These are phyloP conservation scores for Malus hybrid DNA, from an alignment of 331 rosid species.

Conservation along the genomic window DNA sequence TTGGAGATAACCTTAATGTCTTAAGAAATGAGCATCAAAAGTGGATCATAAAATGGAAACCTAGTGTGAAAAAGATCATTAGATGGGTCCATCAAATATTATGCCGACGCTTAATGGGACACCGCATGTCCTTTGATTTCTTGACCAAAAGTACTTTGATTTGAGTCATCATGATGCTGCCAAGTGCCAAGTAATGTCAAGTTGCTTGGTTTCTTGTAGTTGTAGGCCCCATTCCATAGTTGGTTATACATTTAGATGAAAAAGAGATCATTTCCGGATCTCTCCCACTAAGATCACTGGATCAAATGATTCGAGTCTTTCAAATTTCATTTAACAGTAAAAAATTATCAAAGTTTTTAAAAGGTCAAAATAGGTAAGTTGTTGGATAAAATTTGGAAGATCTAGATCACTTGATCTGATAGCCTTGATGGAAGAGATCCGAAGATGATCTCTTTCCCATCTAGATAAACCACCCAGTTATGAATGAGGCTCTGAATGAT, in stretches of 20 bases:
- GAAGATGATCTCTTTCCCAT: no score
- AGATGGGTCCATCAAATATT: not conserved
- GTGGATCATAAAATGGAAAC: not conserved
- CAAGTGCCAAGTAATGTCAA: not conserved
- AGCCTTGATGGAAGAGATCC: fast-evolving
- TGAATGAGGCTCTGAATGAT: not conserved
- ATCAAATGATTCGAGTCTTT: fast-evolving
- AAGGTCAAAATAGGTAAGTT: fast-evolving
- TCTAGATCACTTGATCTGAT: no score
- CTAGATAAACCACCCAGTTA: not conserved
- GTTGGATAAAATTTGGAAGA: no score
- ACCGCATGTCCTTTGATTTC: not conserved
- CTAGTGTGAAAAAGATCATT: not conserved
- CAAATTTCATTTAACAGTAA: no score
- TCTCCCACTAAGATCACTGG: fast-evolving
- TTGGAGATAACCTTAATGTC: no score
- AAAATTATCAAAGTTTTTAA: no score
- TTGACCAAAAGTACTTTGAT: not conserved
- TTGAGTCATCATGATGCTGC: not conserved
- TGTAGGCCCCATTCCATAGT: not conserved
- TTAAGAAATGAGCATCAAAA: not conserved
- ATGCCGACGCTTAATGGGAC: not conserved
- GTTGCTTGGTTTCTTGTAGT: not conserved
- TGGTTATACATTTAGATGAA: no score
- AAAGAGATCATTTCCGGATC: no score